Percentiles rank a stretch among this genome's conserved stretches.
Conservation (phyloP, 176 grass and related monocot species). For the Oryza longistaminata region DNA sequence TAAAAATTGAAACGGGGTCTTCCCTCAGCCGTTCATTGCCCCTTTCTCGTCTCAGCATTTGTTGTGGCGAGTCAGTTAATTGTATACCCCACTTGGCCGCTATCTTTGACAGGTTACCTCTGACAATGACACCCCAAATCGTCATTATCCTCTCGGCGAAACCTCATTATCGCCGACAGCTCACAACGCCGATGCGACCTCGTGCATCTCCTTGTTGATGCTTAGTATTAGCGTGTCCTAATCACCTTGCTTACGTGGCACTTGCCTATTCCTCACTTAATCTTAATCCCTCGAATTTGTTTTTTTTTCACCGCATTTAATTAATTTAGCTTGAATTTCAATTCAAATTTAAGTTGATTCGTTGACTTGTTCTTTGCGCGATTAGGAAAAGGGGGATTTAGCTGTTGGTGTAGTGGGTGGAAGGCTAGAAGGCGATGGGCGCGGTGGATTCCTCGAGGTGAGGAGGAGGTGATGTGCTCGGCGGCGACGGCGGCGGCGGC, state of each 20-base stretch:
- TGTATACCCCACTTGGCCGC: slow-evolving; percentile 20
- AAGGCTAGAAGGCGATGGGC: slow-evolving; percentile 13
- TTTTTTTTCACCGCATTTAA: background rate
- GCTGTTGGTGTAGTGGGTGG: background rate
- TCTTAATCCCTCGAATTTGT: background rate
- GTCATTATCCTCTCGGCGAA: slow-evolving; percentile 11
- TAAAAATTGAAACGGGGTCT: too few relatives aligned
- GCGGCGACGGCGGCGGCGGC: background rate
- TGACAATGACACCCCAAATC: background rate
- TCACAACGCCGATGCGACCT: background rate
- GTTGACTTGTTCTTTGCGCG: background rate
- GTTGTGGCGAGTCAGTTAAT: background rate
- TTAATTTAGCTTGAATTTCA: background rate
- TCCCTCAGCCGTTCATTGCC: background rate
- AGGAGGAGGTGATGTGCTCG: slow-evolving; percentile 9
- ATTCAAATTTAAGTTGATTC: background rate
- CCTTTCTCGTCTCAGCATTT: too few relatives aligned
- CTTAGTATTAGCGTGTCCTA: background rate
- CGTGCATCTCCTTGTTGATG: background rate
- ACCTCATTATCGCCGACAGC: background rate
- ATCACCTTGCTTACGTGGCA: slow-evolving; percentile 18
- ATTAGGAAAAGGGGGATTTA: slow-evolving; percentile 4
- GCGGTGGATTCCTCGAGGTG: slow-evolving; percentile 24
- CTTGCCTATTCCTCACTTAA: background rate
- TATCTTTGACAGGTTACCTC: background rate